A percentile compares a stretch with the other conserved stretches of the same genome.
These are phyloP conservation scores for Asterionellopsis glacialis DNA, from an alignment of 108 stramenopile genomes.

Conservation along the genomic window DNA sequence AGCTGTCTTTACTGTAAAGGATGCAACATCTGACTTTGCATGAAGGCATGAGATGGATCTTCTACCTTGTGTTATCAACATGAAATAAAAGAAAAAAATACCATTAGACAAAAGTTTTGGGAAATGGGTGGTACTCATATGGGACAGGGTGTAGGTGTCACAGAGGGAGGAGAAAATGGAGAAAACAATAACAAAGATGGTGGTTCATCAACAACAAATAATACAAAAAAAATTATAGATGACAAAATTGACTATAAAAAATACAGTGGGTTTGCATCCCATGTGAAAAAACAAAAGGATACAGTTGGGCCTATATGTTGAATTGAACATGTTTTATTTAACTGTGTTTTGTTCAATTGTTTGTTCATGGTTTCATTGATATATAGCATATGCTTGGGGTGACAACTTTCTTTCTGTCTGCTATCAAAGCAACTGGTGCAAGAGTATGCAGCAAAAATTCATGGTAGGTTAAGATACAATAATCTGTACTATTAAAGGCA, in stretches of 20 bases:
- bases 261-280: constrained; percentile 78
- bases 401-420: no score
- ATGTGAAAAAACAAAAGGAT: constrained; percentile 64
- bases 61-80: constrained; percentile 61
- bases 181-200: constrained; percentile 12
- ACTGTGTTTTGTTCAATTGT: no score
- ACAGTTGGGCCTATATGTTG: constrained; percentile 33
- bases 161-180: constrained; percentile 27
- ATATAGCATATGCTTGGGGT: no score
- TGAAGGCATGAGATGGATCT: constrained; percentile 87
- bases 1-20: constrained; percentile 83
- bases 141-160: constrained; percentile 89
- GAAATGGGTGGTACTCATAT: constrained; percentile 95
- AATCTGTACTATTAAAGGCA: no score
- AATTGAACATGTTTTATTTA: no score
- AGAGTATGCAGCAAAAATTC: no score
- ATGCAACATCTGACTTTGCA: constrained; percentile 89
- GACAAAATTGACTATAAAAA: constrained; percentile 89
- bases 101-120: constrained; percentile 98
- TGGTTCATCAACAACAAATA: constrained; percentile 5
- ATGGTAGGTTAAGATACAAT: no score
- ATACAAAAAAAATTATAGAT: constrained; percentile 17
- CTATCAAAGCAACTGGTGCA: no score
- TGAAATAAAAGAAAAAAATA: constrained; percentile 82
- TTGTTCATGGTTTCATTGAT: no score